Evolutionary conservation across 169 alveolate species (phyloP).

Genomic region (Eimeria acervulina): DNA sequence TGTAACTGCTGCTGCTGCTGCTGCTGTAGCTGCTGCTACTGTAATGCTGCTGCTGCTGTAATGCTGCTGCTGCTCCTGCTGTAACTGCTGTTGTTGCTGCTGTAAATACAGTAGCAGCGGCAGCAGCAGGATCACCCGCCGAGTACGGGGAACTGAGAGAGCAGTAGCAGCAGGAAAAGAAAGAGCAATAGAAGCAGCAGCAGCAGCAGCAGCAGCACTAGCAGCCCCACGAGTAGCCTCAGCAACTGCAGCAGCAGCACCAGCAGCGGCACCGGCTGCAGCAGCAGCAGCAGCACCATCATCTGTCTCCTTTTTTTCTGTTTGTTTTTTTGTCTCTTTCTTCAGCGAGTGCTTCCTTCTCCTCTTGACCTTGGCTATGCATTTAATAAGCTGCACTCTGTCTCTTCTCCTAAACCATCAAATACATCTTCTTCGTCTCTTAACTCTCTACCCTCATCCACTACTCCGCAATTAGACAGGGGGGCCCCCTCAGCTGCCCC

Average conservation of each 20-base stretch:
- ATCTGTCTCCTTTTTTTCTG: too few species aligned
- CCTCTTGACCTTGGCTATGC: not conserved
- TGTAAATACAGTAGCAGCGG: not conserved
- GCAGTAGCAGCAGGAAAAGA: not conserved
- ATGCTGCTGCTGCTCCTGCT: not conserved
- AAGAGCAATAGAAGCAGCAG: not conserved
- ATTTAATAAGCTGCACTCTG: not conserved
- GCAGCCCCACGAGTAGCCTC: not conserved
- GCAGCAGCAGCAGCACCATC: slow-evolving; percentile 5
- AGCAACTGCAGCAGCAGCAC: not conserved
- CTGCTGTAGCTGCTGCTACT: slow-evolving; percentile 14
- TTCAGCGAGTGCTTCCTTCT: not conserved
- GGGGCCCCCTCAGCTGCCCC: slow-evolving; percentile 10
- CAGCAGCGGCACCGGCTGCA: not conserved
- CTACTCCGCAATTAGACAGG: not conserved
- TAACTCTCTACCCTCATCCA: not conserved
- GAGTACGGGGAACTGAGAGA: too few species aligned
- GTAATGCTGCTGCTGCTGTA: slow-evolving; percentile 11
- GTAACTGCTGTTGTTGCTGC: not conserved
- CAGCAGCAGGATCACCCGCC: not conserved
- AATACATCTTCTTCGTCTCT: not conserved
- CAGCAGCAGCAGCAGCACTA: slow-evolving; percentile 5
- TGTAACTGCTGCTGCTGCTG: slow-evolving; percentile 27
- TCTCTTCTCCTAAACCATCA: not conserved
- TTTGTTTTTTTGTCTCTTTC: not conserved